These are phyloP conservation scores for Teratosphaeria viscida DNA, from an alignment of 2,329 filamentous ascomycete genomes.

Conservation along the genomic window DNA sequence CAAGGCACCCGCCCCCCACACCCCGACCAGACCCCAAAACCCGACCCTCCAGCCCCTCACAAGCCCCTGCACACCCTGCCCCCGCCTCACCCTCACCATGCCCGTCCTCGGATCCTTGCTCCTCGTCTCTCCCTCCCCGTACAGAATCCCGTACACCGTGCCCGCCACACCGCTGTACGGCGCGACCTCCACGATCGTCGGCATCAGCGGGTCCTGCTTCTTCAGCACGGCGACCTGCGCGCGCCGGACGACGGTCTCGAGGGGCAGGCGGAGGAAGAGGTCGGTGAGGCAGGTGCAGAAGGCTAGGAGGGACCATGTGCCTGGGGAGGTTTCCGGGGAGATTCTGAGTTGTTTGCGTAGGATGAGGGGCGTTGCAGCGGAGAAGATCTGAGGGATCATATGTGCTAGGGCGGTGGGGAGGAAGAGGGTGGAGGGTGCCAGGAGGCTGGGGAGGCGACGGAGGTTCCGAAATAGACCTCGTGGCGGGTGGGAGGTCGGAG, in stretches of 20 bases:
- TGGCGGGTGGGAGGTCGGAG: conserved; percentile 56
- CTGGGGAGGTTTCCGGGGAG: conserved; percentile 70
- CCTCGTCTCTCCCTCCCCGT: conserved; percentile 61
- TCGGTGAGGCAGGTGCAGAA: conserved; percentile 73
- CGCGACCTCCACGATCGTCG: conserved; percentile 71
- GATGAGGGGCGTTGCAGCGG: conserved; percentile 71
- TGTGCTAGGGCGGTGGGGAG: conserved; percentile 78
- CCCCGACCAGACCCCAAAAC: conserved; percentile 64
- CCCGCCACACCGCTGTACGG: conserved; percentile 78
- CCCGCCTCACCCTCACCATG: conserved; percentile 41
- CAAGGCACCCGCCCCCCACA: conserved; percentile 60
- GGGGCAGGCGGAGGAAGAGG: conserved; percentile 73
- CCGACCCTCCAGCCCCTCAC: conserved; percentile 69
- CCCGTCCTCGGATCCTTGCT: conserved; percentile 23
- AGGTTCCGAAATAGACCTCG: conserved; percentile 71
- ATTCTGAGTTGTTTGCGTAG: conserved; percentile 76
- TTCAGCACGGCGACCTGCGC: conserved; percentile 55
- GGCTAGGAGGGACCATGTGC: conserved; percentile 69
- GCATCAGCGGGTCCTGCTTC: conserved; percentile 31
- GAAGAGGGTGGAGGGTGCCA: conserved; percentile 57
- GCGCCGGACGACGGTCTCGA: conserved; percentile 83
- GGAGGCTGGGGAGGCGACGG: conserved; percentile 60
- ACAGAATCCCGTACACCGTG: conserved; percentile 78
- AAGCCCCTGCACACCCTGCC: conserved; percentile 58
- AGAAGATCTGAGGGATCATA: conserved; percentile 73